Evolutionary conservation across 1,284 basidiomycete genomes (phyloP).

Genomic region (Sphagnurus paluster): DNA sequence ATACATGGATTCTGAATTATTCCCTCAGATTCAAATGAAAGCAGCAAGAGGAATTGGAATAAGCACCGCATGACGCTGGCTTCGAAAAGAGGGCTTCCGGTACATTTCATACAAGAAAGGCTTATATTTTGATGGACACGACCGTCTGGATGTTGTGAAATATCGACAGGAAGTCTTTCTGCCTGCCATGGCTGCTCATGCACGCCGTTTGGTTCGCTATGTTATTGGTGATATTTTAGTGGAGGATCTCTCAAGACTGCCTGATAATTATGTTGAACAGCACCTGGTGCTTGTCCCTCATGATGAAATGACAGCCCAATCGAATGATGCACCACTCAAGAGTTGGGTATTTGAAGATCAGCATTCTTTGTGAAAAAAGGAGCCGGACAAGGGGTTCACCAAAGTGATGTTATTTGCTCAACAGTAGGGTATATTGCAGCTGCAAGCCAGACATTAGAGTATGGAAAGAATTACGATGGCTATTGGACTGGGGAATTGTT

Average conservation of each 20-base stretch:
- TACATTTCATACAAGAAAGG: slow-evolving; percentile 29
- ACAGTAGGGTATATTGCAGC: slow-evolving; percentile 21
- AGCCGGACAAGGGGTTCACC: slow-evolving; percentile 25
- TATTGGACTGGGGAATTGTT: slow-evolving; percentile 34
- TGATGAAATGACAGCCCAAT: slow-evolving; percentile 19
- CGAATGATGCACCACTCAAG: slow-evolving; percentile 24
- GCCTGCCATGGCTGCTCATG: slow-evolving; percentile 23
- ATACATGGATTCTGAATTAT: slow-evolving; percentile 30
- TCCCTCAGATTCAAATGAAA: slow-evolving; percentile 12
- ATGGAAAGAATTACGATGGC: slow-evolving; percentile 31
- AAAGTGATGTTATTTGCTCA: slow-evolving; percentile 23
- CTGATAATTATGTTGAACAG: slow-evolving; percentile 3
- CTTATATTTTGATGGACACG: slow-evolving; percentile 36
- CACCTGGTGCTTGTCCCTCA: slow-evolving; percentile 9
- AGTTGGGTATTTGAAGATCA: slow-evolving; percentile 30
- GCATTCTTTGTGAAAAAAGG: slow-evolving; percentile 30
- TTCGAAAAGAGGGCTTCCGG: slow-evolving; percentile 19
- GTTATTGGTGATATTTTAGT: slow-evolving; percentile 3
- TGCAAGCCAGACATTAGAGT: slow-evolving; percentile 21
- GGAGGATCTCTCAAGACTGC: neutral
- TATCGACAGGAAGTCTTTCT: slow-evolving; percentile 28
- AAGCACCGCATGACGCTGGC: slow-evolving; percentile 18
- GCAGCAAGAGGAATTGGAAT: slow-evolving; percentile 21
- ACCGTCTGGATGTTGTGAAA: slow-evolving; percentile 31
- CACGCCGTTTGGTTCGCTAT: neutral